phyloP scores from a whole-genome alignment of 352 stramenopile species.

The Globisporangium canariense region DNA sequence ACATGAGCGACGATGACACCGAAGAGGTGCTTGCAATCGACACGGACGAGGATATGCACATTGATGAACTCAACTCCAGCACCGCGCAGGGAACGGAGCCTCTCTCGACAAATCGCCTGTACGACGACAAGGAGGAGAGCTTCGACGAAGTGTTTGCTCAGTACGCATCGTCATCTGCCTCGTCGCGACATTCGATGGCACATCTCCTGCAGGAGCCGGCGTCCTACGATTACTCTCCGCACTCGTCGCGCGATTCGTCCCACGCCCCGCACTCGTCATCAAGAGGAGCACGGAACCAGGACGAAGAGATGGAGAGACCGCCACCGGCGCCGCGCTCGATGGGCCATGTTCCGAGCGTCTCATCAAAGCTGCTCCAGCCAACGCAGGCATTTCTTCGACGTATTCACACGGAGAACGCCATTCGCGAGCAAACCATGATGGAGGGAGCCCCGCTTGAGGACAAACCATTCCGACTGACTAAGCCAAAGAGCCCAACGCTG shows the following conservation, averaged over 20 bases:
- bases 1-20: conserved; percentile 43
- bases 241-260: conserved; percentile 18
- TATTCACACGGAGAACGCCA: conserved; percentile 57
- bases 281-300: conserved; percentile 6
- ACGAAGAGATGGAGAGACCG: conserved; percentile 11
- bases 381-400: conserved; percentile 61
- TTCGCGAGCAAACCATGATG: conserved; percentile 40
- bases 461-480: conserved; percentile 48
- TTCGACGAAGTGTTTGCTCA: conserved; percentile 57
- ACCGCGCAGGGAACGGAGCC: conserved; percentile 22
- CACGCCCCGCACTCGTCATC: background rate
- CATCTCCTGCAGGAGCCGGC: conserved; percentile 30
- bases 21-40: conserved; percentile 43
- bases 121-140: conserved; percentile 40
- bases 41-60: conserved; percentile 29
- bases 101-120: conserved; percentile 29
- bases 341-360: conserved; percentile 6
- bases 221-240: conserved; percentile 10
- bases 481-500: conserved; percentile 49
- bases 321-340: conserved; percentile 12
- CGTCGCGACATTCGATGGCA: conserved; percentile 38
- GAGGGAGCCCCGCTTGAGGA: conserved; percentile 39
- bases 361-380: conserved; percentile 61
- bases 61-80: conserved; percentile 15
- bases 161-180: conserved; percentile 54